A percentile compares a stretch with the other conserved stretches of the same genome.
phyloP scores from a whole-genome alignment of 176 grass and related monocot genomes.

The Carex kokanica region DNA sequence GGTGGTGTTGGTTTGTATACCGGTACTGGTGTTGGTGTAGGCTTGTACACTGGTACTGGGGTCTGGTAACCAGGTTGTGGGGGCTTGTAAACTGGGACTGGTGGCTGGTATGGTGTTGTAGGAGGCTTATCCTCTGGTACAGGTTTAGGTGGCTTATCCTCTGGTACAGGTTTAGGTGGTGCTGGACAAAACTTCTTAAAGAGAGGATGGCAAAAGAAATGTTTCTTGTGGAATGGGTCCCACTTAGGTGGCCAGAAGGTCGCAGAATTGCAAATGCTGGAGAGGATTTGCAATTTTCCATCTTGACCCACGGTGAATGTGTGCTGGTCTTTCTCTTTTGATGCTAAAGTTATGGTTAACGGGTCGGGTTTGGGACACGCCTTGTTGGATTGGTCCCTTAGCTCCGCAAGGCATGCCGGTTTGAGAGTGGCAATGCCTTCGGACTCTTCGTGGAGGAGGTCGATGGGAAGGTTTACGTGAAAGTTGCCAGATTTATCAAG shows the following conservation, averaged over 20 bases:
- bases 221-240: constrained; percentile 23
- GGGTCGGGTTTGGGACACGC: constrained; percentile 11
- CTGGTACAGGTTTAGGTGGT: neutral
- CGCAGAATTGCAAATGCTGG: constrained; percentile 15
- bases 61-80: neutral
- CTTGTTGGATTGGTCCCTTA: constrained; percentile 18
- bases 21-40: constrained; percentile 12
- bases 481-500: constrained; percentile 26
- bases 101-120: neutral
- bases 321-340: constrained; percentile 21
- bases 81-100: neutral
- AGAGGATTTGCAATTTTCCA: constrained; percentile 9
- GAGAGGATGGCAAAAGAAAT: neutral
- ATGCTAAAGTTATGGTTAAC: constrained; percentile 21
- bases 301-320: constrained; percentile 14
- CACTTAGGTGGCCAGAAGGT: constrained; percentile 20
- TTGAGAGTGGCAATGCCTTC: constrained; percentile 6
- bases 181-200: too few relatives aligned
- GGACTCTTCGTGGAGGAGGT: constrained; percentile 21
- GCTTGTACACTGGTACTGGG: constrained; percentile 15
- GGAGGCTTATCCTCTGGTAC: neutral
- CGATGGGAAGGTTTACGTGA: constrained; percentile 5
- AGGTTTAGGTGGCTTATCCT: neutral
- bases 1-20: neutral
- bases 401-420: neutral